Evolutionary conservation across 2,329 filamentous ascomycete genomes (phyloP), one percentile per base, ranked within the genome.

Genomic region (Ophiostoma pallidulum): DNA sequence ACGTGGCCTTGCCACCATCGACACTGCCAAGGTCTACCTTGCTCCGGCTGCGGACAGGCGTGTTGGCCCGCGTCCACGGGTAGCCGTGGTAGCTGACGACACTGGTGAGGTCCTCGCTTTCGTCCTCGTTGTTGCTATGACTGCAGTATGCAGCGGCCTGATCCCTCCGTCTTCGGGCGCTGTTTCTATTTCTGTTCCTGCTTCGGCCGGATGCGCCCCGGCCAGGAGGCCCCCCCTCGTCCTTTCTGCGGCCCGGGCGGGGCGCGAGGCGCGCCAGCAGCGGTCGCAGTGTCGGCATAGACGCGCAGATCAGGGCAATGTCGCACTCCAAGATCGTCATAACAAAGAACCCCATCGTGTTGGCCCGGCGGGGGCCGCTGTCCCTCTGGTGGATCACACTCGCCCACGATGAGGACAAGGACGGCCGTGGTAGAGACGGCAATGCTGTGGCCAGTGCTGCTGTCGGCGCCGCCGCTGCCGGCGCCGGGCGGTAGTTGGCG

Each of bases 271-370:
- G 45, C 19, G 57, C 62, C 29, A 64, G 29, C 1, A 64, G 48
- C 1, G 60, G 59, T 28, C 62, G 48, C 32, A 65, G 51, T 8
- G 59, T 62, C 14, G 63, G 62, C 26, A 60, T 62, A 43, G 61
- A 60, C 12, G 62, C 62, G 45, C 62, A 64, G 19, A 65, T 59
- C 12, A 65, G 51, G n/a, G 60, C 62, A 10, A 64, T 52, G 39
- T 65, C 62, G 49, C 60, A 59, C 57, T 65, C 62, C 18, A 65
- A 51, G 4, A 64, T 52, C n/a, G 62, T 65, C 59, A 64, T 59
- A 49, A 64, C 59, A 44, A 63, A 65, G 45, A 64, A 64, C n/a
- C 56, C 57, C 6, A 63, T 53, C 2, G 57, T 57, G 44, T 58
- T 58, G 9, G 55, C 51, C 4, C 52, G 51, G 6, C 37, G 29